Evolutionary conservation across 768 basidiomycete genomes (phyloP).

Genomic region (Dentipellis sp.): DNA sequence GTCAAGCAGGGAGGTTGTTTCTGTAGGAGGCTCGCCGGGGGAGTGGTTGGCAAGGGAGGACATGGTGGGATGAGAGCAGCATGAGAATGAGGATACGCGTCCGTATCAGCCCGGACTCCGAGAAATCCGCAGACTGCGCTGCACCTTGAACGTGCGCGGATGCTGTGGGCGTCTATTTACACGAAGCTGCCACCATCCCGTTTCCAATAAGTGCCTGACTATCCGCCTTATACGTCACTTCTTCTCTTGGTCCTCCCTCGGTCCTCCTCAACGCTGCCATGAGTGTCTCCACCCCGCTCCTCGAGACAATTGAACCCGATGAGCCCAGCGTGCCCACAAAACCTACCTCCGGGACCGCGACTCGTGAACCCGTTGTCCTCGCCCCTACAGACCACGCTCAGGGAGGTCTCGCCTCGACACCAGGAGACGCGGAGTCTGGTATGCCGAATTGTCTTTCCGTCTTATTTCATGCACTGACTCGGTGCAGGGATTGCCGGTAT

Average conservation of each 20-base stretch:
- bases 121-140: too few species aligned
- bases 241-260: neutral
- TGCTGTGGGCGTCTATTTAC: too few species aligned
- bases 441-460: constrained; percentile 14
- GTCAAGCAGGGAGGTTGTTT: constrained; percentile 9
- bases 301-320: constrained; percentile 82
- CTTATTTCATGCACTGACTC: neutral
- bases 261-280: constrained; percentile 23
- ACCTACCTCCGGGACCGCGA: constrained; percentile 21
- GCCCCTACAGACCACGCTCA: constrained; percentile 33
- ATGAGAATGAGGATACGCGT: neutral
- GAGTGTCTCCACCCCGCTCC: constrained; percentile 55
- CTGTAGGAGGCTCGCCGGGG: constrained; percentile 8
- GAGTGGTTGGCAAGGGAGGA: neutral
- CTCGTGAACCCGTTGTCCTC: constrained; percentile 41
- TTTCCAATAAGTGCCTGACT: neutral
- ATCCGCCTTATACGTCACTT: neutral
- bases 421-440: constrained; percentile 73
- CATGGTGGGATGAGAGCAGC: neutral
- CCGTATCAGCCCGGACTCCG: too few species aligned
- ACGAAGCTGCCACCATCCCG: too few species aligned
- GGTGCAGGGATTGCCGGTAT: constrained; percentile 59
- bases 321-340: constrained; percentile 33
- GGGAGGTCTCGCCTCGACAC: constrained; percentile 40
- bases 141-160: too few species aligned